These are phyloP conservation scores for Sarocladium oryzae DNA, from an alignment of 2,329 filamentous ascomycete species.

Conservation along the genomic window DNA sequence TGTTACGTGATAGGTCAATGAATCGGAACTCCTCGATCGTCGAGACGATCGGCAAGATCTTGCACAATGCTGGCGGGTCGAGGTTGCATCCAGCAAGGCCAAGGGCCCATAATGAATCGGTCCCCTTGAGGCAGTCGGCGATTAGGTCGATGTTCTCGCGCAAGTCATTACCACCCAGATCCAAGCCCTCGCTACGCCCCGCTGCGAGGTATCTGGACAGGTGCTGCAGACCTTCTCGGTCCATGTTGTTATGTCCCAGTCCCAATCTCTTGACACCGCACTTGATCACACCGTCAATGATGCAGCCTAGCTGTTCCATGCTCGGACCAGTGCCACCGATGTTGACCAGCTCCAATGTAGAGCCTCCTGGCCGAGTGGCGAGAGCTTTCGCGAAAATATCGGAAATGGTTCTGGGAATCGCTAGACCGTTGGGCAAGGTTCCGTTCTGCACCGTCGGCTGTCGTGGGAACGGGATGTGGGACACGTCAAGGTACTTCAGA, in stretches of 20 bases:
- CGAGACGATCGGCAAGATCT: conserved; percentile 66
- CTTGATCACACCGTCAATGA: conserved; percentile 77
- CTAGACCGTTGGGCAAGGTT: conserved; percentile 24
- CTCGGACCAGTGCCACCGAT: conserved; percentile 72
- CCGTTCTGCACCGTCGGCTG: conserved; percentile 25
- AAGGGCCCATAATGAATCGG: conserved; percentile 66
- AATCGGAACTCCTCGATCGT: conserved; percentile 72
- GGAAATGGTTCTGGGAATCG: conserved; percentile 27
- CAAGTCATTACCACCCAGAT: conserved; percentile 79
- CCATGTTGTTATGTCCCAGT: conserved; percentile 74
- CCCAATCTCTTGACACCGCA: conserved; percentile 74
- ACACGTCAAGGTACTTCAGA: conserved; percentile 79
- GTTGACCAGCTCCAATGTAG: conserved; percentile 73
- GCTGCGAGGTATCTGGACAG: conserved; percentile 69
- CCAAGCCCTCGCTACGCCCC: conserved; percentile 78
- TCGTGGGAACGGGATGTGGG: conserved; percentile 70
- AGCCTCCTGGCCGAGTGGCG: conserved; percentile 67
- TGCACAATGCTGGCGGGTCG: conserved; percentile 62
- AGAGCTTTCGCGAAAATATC: conserved; percentile 72
- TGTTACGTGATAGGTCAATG: conserved; percentile 88
- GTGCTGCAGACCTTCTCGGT: conserved; percentile 66
- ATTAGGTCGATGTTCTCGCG: conserved; percentile 48
- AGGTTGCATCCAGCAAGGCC: conserved; percentile 84
- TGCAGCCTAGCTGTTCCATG: conserved; percentile 61
- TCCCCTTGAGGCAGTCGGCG: conserved; percentile 43